Percentiles rank a stretch among this genome's conserved stretches.
Evolutionary conservation across 2,329 filamentous ascomycete genomes (phyloP).

Genomic region (Pezicula neosporulosa): DNA sequence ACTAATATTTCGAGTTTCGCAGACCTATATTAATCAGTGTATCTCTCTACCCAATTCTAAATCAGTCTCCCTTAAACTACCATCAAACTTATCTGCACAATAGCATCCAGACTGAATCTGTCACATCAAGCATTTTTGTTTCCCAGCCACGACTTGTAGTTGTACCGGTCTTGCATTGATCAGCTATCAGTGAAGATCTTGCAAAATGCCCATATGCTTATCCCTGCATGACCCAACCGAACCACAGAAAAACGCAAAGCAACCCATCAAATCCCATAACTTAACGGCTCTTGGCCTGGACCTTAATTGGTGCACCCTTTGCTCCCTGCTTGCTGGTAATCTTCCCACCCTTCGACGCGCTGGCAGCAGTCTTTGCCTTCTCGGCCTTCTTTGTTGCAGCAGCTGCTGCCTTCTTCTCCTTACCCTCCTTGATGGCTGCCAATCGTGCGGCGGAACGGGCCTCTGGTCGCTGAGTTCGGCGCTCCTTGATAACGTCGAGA

Average conservation of each 20-base stretch:
- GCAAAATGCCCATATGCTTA: conserved; percentile 27
- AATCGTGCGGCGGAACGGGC: conserved; percentile 87
- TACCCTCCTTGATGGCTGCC: conserved; percentile 92
- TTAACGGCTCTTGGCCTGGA: conserved; percentile 84
- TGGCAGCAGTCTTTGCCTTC: conserved; percentile 90
- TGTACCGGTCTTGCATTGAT: conserved; percentile 27
- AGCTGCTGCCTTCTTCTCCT: conserved; percentile 93
- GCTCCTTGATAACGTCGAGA: conserved; percentile 99
- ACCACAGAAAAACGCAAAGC: conserved; percentile 21
- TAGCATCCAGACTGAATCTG: not conserved
- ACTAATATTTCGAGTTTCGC: too few relatives aligned
- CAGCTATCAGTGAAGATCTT: conserved; percentile 27
- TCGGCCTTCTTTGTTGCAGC: conserved; percentile 96
- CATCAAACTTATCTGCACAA: not conserved
- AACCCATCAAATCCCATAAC: conserved; percentile 10
- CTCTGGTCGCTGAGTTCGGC: conserved; percentile 90
- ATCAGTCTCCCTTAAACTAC: too few relatives aligned
- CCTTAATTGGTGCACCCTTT: conserved; percentile 86
- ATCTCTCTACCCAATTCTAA: too few relatives aligned
- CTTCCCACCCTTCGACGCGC: conserved; percentile 70
- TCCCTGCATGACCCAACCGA: conserved; percentile 22
- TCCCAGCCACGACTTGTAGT: not conserved
- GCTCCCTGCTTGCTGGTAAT: conserved; percentile 96
- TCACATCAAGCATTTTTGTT: not conserved
- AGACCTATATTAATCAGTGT: too few relatives aligned